Conservation (phyloP, 768 basidiomycete species). For the Phaffia tasmanica region DNA sequence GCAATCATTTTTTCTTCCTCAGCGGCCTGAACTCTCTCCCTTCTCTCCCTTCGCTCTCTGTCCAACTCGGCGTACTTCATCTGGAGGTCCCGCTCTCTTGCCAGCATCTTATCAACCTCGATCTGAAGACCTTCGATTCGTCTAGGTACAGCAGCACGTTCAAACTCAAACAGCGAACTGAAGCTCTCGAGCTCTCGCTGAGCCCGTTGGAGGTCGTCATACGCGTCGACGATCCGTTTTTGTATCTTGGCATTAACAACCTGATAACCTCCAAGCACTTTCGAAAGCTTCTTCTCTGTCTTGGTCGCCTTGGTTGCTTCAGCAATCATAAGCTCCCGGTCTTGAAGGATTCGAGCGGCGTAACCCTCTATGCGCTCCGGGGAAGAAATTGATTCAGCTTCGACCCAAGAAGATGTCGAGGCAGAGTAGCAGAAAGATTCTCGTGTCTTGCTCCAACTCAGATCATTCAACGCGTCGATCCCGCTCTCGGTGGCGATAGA, state of each 20-base stretch:
- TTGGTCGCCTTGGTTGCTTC: constrained; percentile 73
- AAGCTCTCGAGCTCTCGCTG: constrained; percentile 72
- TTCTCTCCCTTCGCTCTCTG: constrained; percentile 43
- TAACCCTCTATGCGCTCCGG: constrained; percentile 54
- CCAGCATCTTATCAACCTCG: constrained; percentile 71
- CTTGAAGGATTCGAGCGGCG: constrained; percentile 49
- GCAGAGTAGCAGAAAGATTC: constrained; percentile 56
- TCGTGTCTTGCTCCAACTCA: constrained; percentile 59
- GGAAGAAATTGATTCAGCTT: constrained; percentile 40
- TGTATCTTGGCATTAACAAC: constrained; percentile 55
- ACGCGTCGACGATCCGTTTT: constrained; percentile 32
- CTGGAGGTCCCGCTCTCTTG: constrained; percentile 67
- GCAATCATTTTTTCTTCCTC: constrained; percentile 57
- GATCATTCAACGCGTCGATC: constrained; percentile 34
- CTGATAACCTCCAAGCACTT: constrained; percentile 84
- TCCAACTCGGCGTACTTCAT: constrained; percentile 72
- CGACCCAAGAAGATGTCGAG: constrained; percentile 53
- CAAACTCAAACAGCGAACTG: constrained; percentile 56
- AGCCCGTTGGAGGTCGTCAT: constrained; percentile 56
- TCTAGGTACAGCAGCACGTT: constrained; percentile 63
- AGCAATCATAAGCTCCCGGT: constrained; percentile 60
- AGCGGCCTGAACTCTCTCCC: constrained; percentile 35
- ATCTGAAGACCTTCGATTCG: constrained; percentile 68
- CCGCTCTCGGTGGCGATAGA: constrained; percentile 47
- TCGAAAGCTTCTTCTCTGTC: constrained; percentile 76